Evolutionary conservation across 805 yeast species (phyloP).

Genomic region (Nakazawaea wyomingensis): DNA sequence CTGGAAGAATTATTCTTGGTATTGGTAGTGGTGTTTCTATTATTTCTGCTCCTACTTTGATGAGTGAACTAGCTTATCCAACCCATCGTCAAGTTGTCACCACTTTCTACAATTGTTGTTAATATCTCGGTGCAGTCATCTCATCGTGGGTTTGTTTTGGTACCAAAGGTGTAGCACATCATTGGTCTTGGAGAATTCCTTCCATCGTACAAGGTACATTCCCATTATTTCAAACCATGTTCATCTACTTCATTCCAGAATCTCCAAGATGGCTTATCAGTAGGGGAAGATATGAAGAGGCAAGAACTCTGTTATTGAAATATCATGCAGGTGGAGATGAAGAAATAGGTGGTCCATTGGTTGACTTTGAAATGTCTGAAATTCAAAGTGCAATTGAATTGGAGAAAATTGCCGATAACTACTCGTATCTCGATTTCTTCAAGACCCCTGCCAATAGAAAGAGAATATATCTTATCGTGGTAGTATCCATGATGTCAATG

Average conservation of each 20-base stretch:
- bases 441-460: slow-evolving; percentile 31
- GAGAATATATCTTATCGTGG: slow-evolving; percentile 28
- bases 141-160: slow-evolving; percentile 45
- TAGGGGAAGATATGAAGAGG: slow-evolving; percentile 46
- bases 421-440: slow-evolving; percentile 33
- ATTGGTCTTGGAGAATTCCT: slow-evolving; percentile 53
- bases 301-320: slow-evolving; percentile 31
- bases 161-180: slow-evolving; percentile 24
- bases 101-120: slow-evolving; percentile 42
- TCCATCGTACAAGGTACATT: slow-evolving; percentile 43
- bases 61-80: slow-evolving; percentile 48
- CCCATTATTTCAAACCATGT: slow-evolving; percentile 35
- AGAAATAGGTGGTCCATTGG: slow-evolving; percentile 22
- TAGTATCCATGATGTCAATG: slow-evolving; percentile 30
- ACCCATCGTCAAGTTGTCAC: slow-evolving; percentile 36
- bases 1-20: slow-evolving; percentile 44
- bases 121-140: slow-evolving; percentile 43
- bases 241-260: slow-evolving; percentile 45
- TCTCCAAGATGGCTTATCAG: slow-evolving; percentile 70
- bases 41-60: slow-evolving; percentile 42
- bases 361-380: slow-evolving; percentile 31
- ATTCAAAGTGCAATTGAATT: slow-evolving; percentile 32
- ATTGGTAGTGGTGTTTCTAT: slow-evolving; percentile 37
- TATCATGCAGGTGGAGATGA: slow-evolving; percentile 32
- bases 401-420: slow-evolving; percentile 25